A percentile compares a stretch with the other conserved stretches of the same genome.
Evolutionary conservation across 495 filamentous ascomycete genomes (phyloP).

Genomic region (Ramalina peruviana): DNA sequence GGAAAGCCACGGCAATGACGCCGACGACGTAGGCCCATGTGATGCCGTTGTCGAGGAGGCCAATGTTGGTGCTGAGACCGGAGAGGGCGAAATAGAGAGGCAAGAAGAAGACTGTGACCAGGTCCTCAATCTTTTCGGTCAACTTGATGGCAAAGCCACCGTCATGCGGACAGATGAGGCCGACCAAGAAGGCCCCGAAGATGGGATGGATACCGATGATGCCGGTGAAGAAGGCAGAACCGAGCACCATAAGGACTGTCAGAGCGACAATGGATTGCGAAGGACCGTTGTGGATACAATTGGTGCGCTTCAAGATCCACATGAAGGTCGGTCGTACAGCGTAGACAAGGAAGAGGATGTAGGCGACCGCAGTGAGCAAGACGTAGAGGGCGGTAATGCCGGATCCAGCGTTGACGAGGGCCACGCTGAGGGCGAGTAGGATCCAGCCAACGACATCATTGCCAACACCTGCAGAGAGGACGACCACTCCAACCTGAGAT

Average conservation of each 20-base stretch:
- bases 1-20: slow-evolving; percentile 70
- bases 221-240: slow-evolving; percentile 88
- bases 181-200: slow-evolving; percentile 79
- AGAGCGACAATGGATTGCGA: slow-evolving; percentile 74
- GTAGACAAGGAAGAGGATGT: slow-evolving; percentile 63
- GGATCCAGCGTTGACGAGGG: slow-evolving; percentile 75
- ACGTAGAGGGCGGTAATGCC: slow-evolving; percentile 83
- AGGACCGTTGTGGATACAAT: slow-evolving; percentile 79
- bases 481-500: slow-evolving; percentile 78
- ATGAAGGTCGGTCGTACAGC: slow-evolving; percentile 66
- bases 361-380: slow-evolving; percentile 61
- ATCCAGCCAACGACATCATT: slow-evolving; percentile 97
- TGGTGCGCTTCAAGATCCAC: slow-evolving; percentile 55
- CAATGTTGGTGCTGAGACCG: slow-evolving; percentile 78
- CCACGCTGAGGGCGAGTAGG: slow-evolving; percentile 83
- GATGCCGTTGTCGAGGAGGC: slow-evolving; percentile 65
- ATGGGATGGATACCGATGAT: slow-evolving; percentile 87
- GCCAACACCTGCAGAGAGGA: slow-evolving; percentile 84
- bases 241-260: slow-evolving; percentile 64
- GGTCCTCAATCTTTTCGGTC: slow-evolving; percentile 91
- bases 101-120: slow-evolving; percentile 76
- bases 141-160: slow-evolving; percentile 89
- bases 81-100: slow-evolving; percentile 94
- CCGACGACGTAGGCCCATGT: slow-evolving; percentile 90
- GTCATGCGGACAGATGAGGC: slow-evolving; percentile 86